Evolutionary conservation across 1,284 basidiomycete species (phyloP).

Genomic region (Moesziomyces antarcticus): DNA sequence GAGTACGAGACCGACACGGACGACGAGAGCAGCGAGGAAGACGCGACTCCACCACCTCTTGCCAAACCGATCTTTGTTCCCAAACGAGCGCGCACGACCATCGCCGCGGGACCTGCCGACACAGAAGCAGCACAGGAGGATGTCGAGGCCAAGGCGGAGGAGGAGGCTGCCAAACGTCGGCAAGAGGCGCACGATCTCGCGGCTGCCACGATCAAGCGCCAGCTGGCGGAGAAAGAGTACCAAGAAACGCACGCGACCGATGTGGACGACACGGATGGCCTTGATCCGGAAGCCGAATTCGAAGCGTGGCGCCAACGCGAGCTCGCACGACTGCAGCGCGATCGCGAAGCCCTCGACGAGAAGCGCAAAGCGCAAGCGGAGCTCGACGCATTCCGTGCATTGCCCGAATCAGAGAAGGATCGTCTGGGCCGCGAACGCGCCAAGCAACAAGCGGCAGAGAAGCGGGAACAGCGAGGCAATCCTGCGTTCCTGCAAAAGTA

Average conservation of each 20-base stretch:
- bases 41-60: conserved; percentile 71
- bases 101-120: conserved; percentile 9
- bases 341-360: conserved; percentile 82
- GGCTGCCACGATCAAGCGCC: conserved; percentile 84
- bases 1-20: conserved; percentile 74
- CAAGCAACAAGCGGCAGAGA: conserved; percentile 16
- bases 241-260: conserved; percentile 80
- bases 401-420: conserved; percentile 87
- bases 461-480: conserved; percentile 76
- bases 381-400: conserved; percentile 84
- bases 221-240: conserved; percentile 86
- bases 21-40: conserved; percentile 67
- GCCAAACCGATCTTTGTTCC: conserved; percentile 90
- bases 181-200: conserved; percentile 86
- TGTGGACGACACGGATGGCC: conserved; percentile 92
- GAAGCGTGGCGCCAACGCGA: conserved; percentile 95
- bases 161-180: conserved; percentile 76
- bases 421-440: conserved; percentile 28
- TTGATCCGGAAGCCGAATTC: conserved; percentile 91
- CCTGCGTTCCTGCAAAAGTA: conserved; percentile 97
- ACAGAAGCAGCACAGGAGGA: conserved; percentile 48
- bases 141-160: conserved; percentile 77
- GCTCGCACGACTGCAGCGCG: conserved; percentile 86
- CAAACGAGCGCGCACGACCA: conserved; percentile 74
- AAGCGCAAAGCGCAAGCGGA: conserved; percentile 87